Evolutionary conservation across 2,329 filamentous ascomycete species (phyloP), one percentile per base, ranked within the genome.

Genomic region (Microascus cirrosus): DNA sequence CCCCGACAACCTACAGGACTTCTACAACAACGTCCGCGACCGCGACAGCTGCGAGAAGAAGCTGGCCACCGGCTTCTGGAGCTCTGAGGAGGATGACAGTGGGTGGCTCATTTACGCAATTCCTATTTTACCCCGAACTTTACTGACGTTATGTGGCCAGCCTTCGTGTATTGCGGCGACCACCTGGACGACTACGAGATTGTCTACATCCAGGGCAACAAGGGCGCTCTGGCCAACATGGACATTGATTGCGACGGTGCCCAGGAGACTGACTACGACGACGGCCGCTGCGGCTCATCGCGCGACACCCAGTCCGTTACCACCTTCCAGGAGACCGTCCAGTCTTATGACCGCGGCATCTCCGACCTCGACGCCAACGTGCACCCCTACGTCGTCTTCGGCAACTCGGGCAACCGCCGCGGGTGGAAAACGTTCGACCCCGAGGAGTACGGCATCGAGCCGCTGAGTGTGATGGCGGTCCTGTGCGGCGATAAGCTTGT

Each of bases 221-320:
- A 66, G 4, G 70, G 69, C 24, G 62, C 72, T 42, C 69, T 82
- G 45, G 74, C 70, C 56, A 77, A 83, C 66, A 81, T 83, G 77
- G 80, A 83, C 62, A 72, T 83, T 57, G 80, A 82, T 68, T 84
- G 81, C 63, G 80, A 84, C 62, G 81, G 81, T 24, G 64, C 70
- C 8, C 72, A 78, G 58, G 66, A 68, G 24, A 69, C 70, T 8
- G 62, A 68, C 32, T 70, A 69, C 39, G 70, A 73, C 58, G 74
- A 73, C 34, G 74, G 76, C 1, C 71, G 73, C 48, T 82, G 79
- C 62, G 70, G 65, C 36, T 70, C 67, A 20, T 76, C 74, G 12
- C 65, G 61, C 20, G 74, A 77, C 57, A 74, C 71, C 1, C 77
- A 79, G 63, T 68, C 67, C 39, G 62, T 73, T 59, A 82, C 80